These are phyloP conservation scores for Oryza brachyantha DNA, from an alignment of 176 grass and related monocot species.

Conservation along the genomic window DNA sequence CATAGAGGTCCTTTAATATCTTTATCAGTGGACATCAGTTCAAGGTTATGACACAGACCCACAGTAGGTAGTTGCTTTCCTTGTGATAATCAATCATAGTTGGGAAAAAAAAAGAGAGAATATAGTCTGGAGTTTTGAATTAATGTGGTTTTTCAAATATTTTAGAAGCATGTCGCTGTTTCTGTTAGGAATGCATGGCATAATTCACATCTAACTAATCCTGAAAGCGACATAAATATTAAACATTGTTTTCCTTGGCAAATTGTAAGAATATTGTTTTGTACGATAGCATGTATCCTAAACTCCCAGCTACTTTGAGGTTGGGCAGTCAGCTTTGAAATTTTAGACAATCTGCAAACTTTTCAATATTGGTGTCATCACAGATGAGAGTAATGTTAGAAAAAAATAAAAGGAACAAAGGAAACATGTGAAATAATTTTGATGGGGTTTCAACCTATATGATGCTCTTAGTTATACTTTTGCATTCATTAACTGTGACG, in stretches of 20 bases:
- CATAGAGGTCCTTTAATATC: slow-evolving; percentile 2
- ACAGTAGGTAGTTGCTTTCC: not conserved
- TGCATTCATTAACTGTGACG: not conserved
- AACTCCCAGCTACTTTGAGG: not conserved
- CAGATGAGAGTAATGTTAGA: not conserved
- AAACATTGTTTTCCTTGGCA: not conserved
- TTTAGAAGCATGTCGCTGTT: no score
- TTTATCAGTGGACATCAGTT: not conserved
- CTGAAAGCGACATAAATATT: not conserved
- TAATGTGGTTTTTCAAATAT: no score
- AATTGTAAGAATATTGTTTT: not conserved
- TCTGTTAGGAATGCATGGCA: no score
- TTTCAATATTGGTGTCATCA: not conserved
- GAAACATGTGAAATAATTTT: not conserved
- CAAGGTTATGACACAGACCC: not conserved
- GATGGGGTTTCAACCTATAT: not conserved
- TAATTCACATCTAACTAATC: not conserved
- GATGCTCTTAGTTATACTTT: not conserved
- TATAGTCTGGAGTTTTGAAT: not conserved
- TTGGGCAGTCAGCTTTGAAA: not conserved
- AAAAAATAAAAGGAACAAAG: not conserved
- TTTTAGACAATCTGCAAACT: not conserved
- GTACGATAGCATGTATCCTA: not conserved
- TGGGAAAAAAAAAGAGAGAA: not conserved
- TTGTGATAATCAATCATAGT: not conserved